Evolutionary conservation across 768 basidiomycete genomes (phyloP).

Genomic region (Pisolithus albus): DNA sequence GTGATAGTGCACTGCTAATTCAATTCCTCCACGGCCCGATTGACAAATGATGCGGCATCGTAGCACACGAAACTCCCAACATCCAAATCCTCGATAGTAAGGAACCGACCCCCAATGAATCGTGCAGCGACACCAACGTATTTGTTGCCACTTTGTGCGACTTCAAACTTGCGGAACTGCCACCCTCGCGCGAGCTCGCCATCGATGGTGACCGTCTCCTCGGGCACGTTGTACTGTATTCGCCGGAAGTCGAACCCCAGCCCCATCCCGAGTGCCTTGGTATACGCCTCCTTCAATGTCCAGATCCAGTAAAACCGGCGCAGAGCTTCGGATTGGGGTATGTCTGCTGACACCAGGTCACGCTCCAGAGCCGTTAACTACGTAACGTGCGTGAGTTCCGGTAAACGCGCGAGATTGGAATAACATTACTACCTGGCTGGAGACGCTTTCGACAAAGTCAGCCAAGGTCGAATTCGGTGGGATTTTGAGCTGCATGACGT

Average conservation of each 20-base stretch:
- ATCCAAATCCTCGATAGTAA: slow-evolving; percentile 27
- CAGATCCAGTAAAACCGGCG: slow-evolving; percentile 73
- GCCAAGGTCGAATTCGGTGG: slow-evolving; percentile 51
- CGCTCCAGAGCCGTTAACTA: slow-evolving; percentile 39
- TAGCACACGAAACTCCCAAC: slow-evolving; percentile 39
- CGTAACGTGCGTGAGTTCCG: slow-evolving; percentile 5
- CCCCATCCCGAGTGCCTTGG: slow-evolving; percentile 79
- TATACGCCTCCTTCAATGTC: slow-evolving; percentile 90
- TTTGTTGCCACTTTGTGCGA: slow-evolving; percentile 40
- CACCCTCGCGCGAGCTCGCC: slow-evolving; percentile 51
- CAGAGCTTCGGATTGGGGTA: slow-evolving; percentile 46
- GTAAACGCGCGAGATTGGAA: too few species aligned
- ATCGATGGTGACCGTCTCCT: slow-evolving; percentile 53
- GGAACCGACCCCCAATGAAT: slow-evolving; percentile 39
- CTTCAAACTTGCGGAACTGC: slow-evolving; percentile 58
- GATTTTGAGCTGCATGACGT: slow-evolving; percentile 72
- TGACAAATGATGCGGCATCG: slow-evolving; percentile 43
- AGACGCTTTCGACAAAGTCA: slow-evolving; percentile 57
- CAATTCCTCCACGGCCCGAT: slow-evolving; percentile 39
- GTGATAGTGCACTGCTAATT: slow-evolving; percentile 12
- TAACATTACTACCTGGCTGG: slow-evolving; percentile 48
- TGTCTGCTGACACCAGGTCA: slow-evolving; percentile 27
- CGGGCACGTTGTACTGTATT: slow-evolving; percentile 58
- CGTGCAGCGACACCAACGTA: slow-evolving; percentile 68
- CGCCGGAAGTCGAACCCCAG: slow-evolving; percentile 77